Base-by-base conservation (phyloP, 257 asterid genomes). In the Cynanchum wilfordii region DNA sequence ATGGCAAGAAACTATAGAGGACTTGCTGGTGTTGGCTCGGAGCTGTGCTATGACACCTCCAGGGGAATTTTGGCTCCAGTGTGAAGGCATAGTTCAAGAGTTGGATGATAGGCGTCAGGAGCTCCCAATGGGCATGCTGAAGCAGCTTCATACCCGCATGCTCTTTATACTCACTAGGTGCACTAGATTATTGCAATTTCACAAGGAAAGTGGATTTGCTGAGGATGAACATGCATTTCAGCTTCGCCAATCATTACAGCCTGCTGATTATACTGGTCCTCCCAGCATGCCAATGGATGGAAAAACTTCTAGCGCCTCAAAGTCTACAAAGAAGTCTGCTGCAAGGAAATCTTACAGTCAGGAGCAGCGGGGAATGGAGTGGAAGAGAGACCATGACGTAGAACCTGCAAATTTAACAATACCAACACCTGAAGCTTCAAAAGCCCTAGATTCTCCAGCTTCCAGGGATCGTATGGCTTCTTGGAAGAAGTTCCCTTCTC, bases 21-120 rank as follows among this genome's bases (percentile, higher is more conserved):
- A 95, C 86, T 82, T 95, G 79, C 90, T 95, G 63, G 87, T 95
- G 40, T 82, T 92, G 82, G 88, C 99, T 78, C 88, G 99, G 71
- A 92, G 89, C 79, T 95, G 99, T 84, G 99, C 96, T 62, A 92
- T 95, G 97, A 84, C 90, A 56, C 84, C 96, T 68, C 88, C 99
- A 27, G 96, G 96, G 54, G 99, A 95, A 69, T 95, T 95, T 83
- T 95, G 99, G 99, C 94, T 95, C 75, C 96, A 92, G 73, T 95
- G 99, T 82, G 99, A 95, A 85, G 91, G 99, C 84, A 95, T 92
- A 69, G 99, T 95, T 78, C 99, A 95, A 78, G 99, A 95, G 63
- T 77, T 95, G 83, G 99, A 95, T 68, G 99, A 95, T 78, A 84
- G 96, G 70, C 96, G 99, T 68, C 99, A 95, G 83, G 99, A 95